Percentiles rank a stretch among this genome's conserved stretches.
phyloP scores from a whole-genome alignment of 208 protist species.

The Lotmaria passim region DNA sequence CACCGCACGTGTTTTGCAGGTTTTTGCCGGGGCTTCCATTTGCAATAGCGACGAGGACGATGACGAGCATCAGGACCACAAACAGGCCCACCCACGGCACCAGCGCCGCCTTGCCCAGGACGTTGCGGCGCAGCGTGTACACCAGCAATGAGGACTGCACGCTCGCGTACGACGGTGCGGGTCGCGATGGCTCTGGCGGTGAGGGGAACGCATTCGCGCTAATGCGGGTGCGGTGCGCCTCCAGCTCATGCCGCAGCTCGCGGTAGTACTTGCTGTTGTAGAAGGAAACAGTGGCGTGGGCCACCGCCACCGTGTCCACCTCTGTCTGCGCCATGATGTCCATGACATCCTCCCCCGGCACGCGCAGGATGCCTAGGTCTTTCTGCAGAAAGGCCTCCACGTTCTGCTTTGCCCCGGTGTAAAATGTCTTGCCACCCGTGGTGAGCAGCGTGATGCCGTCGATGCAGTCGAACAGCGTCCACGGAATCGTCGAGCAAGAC shows the following conservation, averaged over 20 bases:
- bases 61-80: constrained; percentile 42
- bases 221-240: constrained; percentile 39
- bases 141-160: constrained; percentile 22
- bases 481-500: constrained; percentile 24
- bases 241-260: constrained; percentile 28
- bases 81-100: constrained; percentile 48
- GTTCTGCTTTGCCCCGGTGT: constrained; percentile 32
- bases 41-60: constrained; percentile 20
- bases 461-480: constrained; percentile 44
- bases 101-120: constrained; percentile 30
- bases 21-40: neutral
- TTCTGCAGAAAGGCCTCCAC: constrained; percentile 47
- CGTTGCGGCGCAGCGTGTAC: constrained; percentile 40
- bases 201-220: constrained; percentile 4
- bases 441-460: constrained; percentile 48
- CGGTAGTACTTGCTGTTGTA: constrained; percentile 21
- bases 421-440: constrained; percentile 42
- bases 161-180: constrained; percentile 9
- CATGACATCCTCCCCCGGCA: constrained; percentile 42
- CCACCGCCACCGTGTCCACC: constrained; percentile 30
- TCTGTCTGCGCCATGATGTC: constrained; percentile 56
- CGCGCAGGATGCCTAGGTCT: constrained; percentile 32
- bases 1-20: constrained; percentile 57
- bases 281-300: constrained; percentile 29
- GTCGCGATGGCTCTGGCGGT: neutral